Evolutionary conservation across 1,284 basidiomycete genomes (phyloP).

Genomic region (Peniophora sp.): DNA sequence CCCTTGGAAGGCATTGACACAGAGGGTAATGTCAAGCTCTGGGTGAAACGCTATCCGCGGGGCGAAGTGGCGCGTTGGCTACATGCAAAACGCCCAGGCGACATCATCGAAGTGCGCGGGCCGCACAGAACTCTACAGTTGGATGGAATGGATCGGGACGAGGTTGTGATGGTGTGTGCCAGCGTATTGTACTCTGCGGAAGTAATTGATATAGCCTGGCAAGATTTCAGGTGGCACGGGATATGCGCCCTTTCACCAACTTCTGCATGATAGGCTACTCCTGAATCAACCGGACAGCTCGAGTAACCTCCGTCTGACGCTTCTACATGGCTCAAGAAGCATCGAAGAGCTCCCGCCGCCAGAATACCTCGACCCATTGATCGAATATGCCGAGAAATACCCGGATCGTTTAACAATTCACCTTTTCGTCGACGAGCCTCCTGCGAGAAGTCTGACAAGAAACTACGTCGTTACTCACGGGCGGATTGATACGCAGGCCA

Average conservation of each 20-base stretch:
- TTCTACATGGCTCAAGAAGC: constrained; percentile 61
- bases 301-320: constrained; percentile 46
- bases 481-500: constrained; percentile 40
- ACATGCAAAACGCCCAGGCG: constrained; percentile 60
- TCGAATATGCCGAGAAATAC: constrained; percentile 33
- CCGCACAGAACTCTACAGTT: constrained; percentile 70
- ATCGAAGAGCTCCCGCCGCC: constrained; percentile 60
- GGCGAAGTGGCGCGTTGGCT: constrained; percentile 82
- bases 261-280: constrained; percentile 35
- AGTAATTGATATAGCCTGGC: neutral
- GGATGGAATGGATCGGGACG: constrained; percentile 58
- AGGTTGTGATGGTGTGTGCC: constrained; percentile 64
- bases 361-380: constrained; percentile 43
- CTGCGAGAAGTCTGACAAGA: constrained; percentile 21
- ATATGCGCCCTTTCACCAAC: constrained; percentile 73
- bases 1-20: constrained; percentile 63
- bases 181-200: neutral
- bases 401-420: constrained; percentile 48
- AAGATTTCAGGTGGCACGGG: constrained; percentile 82
- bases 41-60: constrained; percentile 71
- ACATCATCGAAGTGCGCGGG: constrained; percentile 68
- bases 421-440: constrained; percentile 50
- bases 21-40: constrained; percentile 57
- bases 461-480: constrained; percentile 31
- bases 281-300: constrained; percentile 23